Percentiles rank a stretch among this genome's conserved stretches.
phyloP scores from a whole-genome alignment of 306 rosid genomes.

The Begonia peltatifolia region DNA sequence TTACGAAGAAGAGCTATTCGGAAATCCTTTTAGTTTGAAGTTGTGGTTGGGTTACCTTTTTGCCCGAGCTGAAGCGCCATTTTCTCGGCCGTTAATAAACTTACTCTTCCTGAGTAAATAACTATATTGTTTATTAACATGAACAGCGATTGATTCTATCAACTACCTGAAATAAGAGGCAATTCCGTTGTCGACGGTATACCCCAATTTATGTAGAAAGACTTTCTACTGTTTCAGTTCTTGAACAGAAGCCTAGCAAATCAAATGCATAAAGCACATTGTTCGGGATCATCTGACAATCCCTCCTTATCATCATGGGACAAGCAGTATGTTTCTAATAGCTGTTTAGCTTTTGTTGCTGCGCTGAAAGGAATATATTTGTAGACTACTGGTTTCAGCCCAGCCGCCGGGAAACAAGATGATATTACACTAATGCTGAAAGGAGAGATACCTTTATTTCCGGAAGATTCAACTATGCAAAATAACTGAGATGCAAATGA shows the following conservation, averaged over 20 bases:
- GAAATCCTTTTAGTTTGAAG: conserved; percentile 71
- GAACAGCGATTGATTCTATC: too few relatives aligned
- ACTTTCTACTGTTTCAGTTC: too few relatives aligned
- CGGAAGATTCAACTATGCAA: neutral
- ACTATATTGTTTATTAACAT: too few relatives aligned
- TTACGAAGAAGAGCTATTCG: conserved; percentile 81
- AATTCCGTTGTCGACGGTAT: too few relatives aligned
- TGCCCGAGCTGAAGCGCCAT: conserved; percentile 58
- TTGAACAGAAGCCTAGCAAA: too few relatives aligned
- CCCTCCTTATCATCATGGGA: conserved; percentile 19
- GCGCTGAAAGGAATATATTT: conserved; percentile 51
- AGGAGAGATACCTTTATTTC: neutral
- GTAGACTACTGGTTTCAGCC: conserved; percentile 63
- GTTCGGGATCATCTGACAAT: too few relatives aligned
- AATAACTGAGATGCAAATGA: neutral
- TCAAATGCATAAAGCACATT: too few relatives aligned
- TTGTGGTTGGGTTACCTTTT: conserved; percentile 89
- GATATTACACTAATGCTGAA: neutral
- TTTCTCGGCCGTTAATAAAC: neutral
- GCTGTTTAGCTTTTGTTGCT: conserved; percentile 66
- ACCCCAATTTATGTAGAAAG: too few relatives aligned
- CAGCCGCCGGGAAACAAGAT: conserved; percentile 48
- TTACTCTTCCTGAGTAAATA: too few relatives aligned
- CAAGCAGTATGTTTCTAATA: conserved; percentile 67
- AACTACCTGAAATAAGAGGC: too few relatives aligned